These are phyloP conservation scores for Bonia amplexicaulis DNA, from an alignment of 176 grass and related monocot species.

Conservation along the genomic window DNA sequence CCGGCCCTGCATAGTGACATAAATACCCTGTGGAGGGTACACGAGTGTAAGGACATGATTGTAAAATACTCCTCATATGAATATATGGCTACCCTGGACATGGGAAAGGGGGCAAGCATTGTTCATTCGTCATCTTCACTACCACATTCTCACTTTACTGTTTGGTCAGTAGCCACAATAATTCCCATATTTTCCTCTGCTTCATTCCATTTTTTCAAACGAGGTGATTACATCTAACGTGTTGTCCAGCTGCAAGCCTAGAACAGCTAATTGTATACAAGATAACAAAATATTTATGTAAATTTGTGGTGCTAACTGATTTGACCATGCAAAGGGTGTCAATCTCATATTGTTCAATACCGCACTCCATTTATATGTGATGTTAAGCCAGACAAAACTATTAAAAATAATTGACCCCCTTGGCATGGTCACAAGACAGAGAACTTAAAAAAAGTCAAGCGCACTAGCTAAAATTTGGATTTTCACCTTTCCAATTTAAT, in stretches of 20 bases:
- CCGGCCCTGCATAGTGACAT: no score
- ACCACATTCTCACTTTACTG: no score
- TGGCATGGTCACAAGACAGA: background rate
- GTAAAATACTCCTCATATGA: no score
- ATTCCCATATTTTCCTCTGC: background rate
- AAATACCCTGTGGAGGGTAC: no score
- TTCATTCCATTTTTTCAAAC: background rate
- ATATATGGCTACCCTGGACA: no score
- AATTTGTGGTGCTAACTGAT: background rate
- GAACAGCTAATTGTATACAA: background rate
- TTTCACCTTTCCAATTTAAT: background rate
- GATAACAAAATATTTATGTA: background rate
- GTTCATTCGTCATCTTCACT: no score
- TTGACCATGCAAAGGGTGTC: background rate
- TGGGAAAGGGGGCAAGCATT: no score
- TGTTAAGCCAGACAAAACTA: background rate
- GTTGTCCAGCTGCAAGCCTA: background rate
- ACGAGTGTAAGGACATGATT: no score
- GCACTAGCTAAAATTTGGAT: background rate
- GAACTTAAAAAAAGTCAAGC: background rate
- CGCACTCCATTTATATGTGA: background rate
- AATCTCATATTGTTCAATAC: background rate
- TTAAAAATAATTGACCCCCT: background rate
- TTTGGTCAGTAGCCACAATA: no score
- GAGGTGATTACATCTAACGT: background rate